Conservation (phyloP, 305 asterid genomes). For the Andrographis paniculata region DNA sequence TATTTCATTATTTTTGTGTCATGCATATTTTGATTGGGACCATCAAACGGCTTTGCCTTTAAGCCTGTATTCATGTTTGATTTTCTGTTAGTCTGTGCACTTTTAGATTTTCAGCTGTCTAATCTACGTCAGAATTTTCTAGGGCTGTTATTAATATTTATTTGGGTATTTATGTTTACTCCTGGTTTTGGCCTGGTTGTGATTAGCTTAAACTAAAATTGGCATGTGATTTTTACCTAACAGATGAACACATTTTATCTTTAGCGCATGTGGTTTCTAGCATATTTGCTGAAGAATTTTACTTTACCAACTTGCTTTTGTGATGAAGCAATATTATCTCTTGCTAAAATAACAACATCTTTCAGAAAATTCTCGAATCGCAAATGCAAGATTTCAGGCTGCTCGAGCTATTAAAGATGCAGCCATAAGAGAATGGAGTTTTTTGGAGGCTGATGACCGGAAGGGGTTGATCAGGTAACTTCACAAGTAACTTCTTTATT, state of each 20-base stretch:
- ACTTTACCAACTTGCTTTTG: too few species aligned
- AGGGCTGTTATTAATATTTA: too few species aligned
- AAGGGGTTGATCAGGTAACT: slow-evolving; percentile 70
- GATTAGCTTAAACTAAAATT: not conserved
- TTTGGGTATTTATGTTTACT: too few species aligned
- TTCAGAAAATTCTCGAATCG: slow-evolving; percentile 81
- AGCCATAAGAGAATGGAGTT: slow-evolving; percentile 84
- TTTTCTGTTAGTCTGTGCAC: not conserved
- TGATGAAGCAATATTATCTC: slow-evolving; percentile 16
- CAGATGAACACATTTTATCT: too few species aligned
- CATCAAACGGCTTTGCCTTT: not conserved
- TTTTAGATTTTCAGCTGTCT: too few species aligned
- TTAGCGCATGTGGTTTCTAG: too few species aligned
- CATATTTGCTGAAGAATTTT: too few species aligned
- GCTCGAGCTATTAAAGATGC: slow-evolving; percentile 92
- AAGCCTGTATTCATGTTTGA: not conserved
- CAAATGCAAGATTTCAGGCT: slow-evolving; percentile 92
- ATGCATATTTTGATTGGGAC: not conserved
- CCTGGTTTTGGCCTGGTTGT: not conserved
- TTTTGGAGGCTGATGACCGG: slow-evolving; percentile 57
- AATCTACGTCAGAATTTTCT: too few species aligned
- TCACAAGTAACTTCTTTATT: slow-evolving; percentile 12
- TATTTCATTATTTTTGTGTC: not conserved
- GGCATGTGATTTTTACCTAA: not conserved
- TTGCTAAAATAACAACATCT: slow-evolving; percentile 20